phyloP scores from a whole-genome alignment of 352 stramenopile species.

The Phytophthora uliginosa region DNA sequence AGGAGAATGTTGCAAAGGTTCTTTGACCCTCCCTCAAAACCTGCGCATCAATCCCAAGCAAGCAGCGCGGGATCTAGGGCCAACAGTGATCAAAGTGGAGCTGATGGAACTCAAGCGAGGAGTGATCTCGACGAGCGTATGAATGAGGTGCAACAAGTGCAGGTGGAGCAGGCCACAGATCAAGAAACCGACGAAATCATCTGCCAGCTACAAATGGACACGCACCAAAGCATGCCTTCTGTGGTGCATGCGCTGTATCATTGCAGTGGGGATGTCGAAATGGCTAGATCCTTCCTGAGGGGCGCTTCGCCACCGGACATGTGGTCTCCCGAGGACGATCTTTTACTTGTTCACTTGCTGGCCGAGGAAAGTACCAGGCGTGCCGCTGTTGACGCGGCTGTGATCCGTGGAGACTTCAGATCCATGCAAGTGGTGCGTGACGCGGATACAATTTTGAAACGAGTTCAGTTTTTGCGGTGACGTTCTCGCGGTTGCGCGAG shows the following conservation, averaged over 20 bases:
- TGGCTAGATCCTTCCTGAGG: slow-evolving; percentile 47
- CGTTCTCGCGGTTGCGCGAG: not conserved
- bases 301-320: slow-evolving; percentile 40
- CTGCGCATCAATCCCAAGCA: slow-evolving; percentile 4
- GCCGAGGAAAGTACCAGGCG: slow-evolving; percentile 27
- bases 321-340: slow-evolving; percentile 64
- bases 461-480: slow-evolving; percentile 77
- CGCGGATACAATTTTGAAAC: slow-evolving; percentile 53
- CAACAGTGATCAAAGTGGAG: not conserved
- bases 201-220: slow-evolving; percentile 47
- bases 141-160: not conserved
- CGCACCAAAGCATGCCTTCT: slow-evolving; percentile 27
- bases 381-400: slow-evolving; percentile 32
- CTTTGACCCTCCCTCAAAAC: slow-evolving; percentile 21
- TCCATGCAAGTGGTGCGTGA: slow-evolving; percentile 49
- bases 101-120: not conserved
- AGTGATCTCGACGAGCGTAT: not conserved
- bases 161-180: slow-evolving; percentile 33
- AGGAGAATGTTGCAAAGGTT: slow-evolving; percentile 29
- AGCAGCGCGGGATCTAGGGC: slow-evolving; percentile 3
- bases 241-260: slow-evolving; percentile 61
- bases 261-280: slow-evolving; percentile 38
- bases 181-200: slow-evolving; percentile 38
- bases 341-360: slow-evolving; percentile 46
- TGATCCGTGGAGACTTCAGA: slow-evolving; percentile 44